Base-by-base conservation (phyloP, 2,329 filamentous ascomycete species). In the Verticillium albo-atrum region DNA sequence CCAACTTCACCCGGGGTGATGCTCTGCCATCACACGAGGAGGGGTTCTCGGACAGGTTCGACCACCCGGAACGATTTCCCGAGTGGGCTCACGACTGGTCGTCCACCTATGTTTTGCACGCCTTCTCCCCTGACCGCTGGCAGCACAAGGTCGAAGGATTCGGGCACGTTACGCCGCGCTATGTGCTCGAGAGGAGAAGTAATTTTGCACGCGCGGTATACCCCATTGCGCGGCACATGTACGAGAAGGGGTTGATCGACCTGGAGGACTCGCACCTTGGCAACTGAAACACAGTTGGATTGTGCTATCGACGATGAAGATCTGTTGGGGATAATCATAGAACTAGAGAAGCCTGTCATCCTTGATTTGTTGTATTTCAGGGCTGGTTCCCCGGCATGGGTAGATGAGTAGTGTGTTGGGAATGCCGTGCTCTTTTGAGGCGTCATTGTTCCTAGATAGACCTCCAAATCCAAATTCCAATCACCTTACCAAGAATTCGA, bases 131-230 rank as follows among this genome's bases (percentile, higher is more conserved):
- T 0, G 54, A 58, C 4, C 62, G 63, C 17, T 54, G 34, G 17
- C 54, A 58, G 2, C 20, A 59, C 12, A 47, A 23, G 20, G 61
- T 62, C 4, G 25, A 52, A 12, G 51, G 32, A 3, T 60, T 56
- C 27, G 7, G 47, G 57, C 17, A 55, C 55, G 32, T 68, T 20
- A 61, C 65, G 6, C 65, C 67, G 6, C 58, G 58, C 1, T 68
- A 64, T 54, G 65, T 69, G 9, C 37, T 65, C 20, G 62, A 64
- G 37, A 59, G 64, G 47, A 56, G 54, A 55, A 70, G 67, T 26
- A 68, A 68, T 35, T 70, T 67, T 62, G 65, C 65, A 0, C 56
- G 61, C 1, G 66, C 66, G 0, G 58, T 65, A 6, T 68, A 67
- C 30, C 64, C 64, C 2, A 60, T 68, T 23, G 62, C 64, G 2